Percentiles rank a stretch among this genome's conserved stretches.
These are phyloP conservation scores for Aspergillus conjunctus DNA, from an alignment of 495 filamentous ascomycete genomes.

Conservation along the genomic window DNA sequence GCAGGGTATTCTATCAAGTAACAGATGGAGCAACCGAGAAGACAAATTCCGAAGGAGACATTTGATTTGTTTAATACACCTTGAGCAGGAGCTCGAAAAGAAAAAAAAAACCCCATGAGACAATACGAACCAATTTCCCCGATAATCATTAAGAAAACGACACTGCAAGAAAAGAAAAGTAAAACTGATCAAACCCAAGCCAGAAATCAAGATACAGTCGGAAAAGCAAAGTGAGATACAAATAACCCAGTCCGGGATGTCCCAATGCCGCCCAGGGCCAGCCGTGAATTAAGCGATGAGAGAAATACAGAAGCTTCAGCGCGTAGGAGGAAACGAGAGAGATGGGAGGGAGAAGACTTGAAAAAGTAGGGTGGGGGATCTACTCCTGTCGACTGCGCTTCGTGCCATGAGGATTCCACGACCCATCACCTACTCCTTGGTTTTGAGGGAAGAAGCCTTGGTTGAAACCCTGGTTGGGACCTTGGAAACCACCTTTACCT, in stretches of 20 bases:
- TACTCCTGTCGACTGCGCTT: slow-evolving; percentile 74
- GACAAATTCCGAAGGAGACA: slow-evolving; percentile 12
- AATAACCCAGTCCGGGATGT: slow-evolving; percentile 14
- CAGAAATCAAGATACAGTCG: slow-evolving; percentile 1
- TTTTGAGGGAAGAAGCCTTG: slow-evolving; percentile 75
- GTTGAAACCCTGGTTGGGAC: slow-evolving; percentile 72
- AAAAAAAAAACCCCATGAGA: slow-evolving; percentile 15
- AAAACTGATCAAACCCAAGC: slow-evolving; percentile 8
- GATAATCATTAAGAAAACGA: slow-evolving; percentile 19
- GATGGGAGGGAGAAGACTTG: slow-evolving; percentile 3
- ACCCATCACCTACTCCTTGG: slow-evolving; percentile 57
- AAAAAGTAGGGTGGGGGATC: slow-evolving; percentile 7
- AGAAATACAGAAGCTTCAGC: slow-evolving; percentile 9
- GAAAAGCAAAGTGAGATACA: slow-evolving; percentile 16
- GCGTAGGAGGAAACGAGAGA: slow-evolving; percentile 7
- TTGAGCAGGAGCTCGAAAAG: slow-evolving; percentile 27
- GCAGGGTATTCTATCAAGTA: neutral
- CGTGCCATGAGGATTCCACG: slow-evolving; percentile 82
- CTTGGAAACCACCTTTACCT: slow-evolving; percentile 64
- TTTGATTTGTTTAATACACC: slow-evolving; percentile 36
- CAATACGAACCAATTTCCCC: slow-evolving; percentile 20
- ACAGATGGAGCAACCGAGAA: neutral
- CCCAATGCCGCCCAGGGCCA: slow-evolving; percentile 11
- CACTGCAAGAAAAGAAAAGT: neutral
- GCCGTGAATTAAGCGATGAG: slow-evolving; percentile 9